Evolutionary conservation across 345 rosid species (phyloP), one percentile per base, ranked within the genome.

Genomic region (Excoecaria cochinchinensis): DNA sequence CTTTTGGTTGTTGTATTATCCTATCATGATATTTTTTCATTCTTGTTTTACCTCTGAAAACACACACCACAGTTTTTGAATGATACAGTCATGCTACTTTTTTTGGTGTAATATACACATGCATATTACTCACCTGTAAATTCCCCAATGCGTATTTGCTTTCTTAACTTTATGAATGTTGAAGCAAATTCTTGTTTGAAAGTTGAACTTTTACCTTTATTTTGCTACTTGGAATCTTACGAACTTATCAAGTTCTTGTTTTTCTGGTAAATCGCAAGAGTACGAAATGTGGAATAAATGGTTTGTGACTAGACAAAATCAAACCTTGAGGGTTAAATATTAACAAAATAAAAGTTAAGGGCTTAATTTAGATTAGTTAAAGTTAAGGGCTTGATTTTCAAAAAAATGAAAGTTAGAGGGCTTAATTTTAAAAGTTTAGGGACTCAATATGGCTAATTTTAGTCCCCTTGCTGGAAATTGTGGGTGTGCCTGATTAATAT

Each of bases 71-170:
- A 51, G 71, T 60, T 75, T 78, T 73, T 75, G 71, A 75, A 80
- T 78, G 75, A 65, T 58, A 51, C 72, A 22, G 56, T 55, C 62
- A 52, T 38, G 77, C 39, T 74, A 70, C 72, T 71, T 72, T n/a
- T 55, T 65, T 67, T 40, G 50, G 55, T 76, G 82, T 75, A 79
- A 38, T 75, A 58, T 70, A 71, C 60, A 79, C 77, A 71, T 60
- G 76, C 81, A 76, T 51, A 65, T 74, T 59, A 67, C 71, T 55
- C 61, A 67, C 81, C n/a, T 80, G 87, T 86, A 78, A 57, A 78
- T 80, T 73, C 58, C 72, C 21, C 58, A 62, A n/a, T 72, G 42
- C 71, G 64, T 53, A 62, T 31, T 53, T 48, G 46, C 36, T 47
- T 58, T 74, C 38, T 39, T 39, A 14, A 42, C 66, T n/a, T 9